Evolutionary conservation across 2,329 filamentous ascomycete genomes (phyloP).

Genomic region (Aaosphaeria arxii): DNA sequence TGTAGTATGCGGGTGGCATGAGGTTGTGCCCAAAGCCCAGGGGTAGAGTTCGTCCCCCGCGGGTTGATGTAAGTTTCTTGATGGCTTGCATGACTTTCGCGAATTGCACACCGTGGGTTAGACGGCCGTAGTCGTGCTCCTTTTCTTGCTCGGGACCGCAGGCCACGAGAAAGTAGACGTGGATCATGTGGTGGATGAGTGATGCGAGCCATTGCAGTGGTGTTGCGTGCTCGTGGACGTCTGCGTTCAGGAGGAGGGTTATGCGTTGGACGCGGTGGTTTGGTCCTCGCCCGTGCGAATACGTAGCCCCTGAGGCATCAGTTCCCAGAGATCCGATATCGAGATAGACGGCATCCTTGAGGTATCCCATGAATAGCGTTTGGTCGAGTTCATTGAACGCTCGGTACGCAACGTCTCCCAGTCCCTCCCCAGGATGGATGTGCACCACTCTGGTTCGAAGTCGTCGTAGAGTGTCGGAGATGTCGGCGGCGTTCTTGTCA

Average conservation of each 20-base stretch:
- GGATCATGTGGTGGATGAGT: constrained; percentile 46
- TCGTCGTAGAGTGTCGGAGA: constrained; percentile 13
- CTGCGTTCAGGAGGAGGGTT: constrained; percentile 33
- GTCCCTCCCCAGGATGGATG: constrained; percentile 12
- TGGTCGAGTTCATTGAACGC: constrained; percentile 38
- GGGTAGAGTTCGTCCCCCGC: constrained; percentile 22
- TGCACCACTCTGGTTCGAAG: constrained; percentile 12
- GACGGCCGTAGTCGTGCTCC: constrained; percentile 30
- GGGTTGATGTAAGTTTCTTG: constrained; percentile 25
- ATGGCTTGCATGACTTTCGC: constrained; percentile 40
- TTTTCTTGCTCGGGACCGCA: constrained; percentile 36
- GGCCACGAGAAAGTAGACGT: constrained; percentile 44
- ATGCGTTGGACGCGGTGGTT: constrained; percentile 28
- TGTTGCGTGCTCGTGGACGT: constrained; percentile 17
- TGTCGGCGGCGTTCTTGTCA: constrained; percentile 12
- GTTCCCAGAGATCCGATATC: constrained; percentile 20
- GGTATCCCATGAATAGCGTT: constrained; percentile 34
- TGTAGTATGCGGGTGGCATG: constrained; percentile 4
- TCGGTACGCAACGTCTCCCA: constrained; percentile 24
- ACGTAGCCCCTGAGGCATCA: constrained; percentile 35
- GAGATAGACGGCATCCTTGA: constrained; percentile 38
- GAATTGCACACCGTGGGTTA: constrained; percentile 39
- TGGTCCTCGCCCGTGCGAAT: constrained; percentile 24
- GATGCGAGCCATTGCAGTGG: constrained; percentile 34
- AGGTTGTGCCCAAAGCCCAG: constrained; percentile 32